Evolutionary conservation across 2,329 filamentous ascomycete species (phyloP).

Genomic region (Aspergillus ustus): DNA sequence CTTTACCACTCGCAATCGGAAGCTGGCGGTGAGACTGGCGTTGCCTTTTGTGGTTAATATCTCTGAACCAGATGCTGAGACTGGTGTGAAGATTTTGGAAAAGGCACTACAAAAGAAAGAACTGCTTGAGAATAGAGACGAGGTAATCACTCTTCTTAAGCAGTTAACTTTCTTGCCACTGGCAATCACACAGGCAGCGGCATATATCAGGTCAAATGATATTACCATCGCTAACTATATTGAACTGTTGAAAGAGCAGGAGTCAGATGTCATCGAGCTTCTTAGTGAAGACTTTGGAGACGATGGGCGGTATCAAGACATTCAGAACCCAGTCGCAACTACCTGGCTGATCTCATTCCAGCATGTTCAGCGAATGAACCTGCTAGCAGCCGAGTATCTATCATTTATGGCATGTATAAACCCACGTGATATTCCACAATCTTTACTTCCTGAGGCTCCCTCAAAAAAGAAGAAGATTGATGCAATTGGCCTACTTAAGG

Average conservation of each 20-base stretch:
- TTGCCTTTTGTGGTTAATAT: not conserved
- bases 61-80: not conserved
- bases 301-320: not conserved
- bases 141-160: conserved; percentile 18
- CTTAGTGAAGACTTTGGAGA: conserved; percentile 16
- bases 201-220: conserved; percentile 24
- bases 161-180: conserved; percentile 30
- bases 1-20: conserved; percentile 32
- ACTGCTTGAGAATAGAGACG: too few relatives aligned
- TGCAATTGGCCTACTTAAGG: conserved; percentile 28
- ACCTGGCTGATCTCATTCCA: conserved; percentile 18
- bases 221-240: not conserved
- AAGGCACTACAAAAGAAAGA: not conserved
- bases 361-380: conserved; percentile 19
- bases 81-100: not conserved
- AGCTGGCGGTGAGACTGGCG: conserved; percentile 24
- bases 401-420: conserved; percentile 37
- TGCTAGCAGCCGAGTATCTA: conserved; percentile 21
- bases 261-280: not conserved
- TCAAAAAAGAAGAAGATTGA: conserved; percentile 9
- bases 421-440: conserved; percentile 30
- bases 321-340: conserved; percentile 6
- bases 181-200: conserved; percentile 31
- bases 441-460: conserved; percentile 24
- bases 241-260: conserved; percentile 8